Conservation (phyloP, 208 protist genomes). For the Crithidia bombi region DNA sequence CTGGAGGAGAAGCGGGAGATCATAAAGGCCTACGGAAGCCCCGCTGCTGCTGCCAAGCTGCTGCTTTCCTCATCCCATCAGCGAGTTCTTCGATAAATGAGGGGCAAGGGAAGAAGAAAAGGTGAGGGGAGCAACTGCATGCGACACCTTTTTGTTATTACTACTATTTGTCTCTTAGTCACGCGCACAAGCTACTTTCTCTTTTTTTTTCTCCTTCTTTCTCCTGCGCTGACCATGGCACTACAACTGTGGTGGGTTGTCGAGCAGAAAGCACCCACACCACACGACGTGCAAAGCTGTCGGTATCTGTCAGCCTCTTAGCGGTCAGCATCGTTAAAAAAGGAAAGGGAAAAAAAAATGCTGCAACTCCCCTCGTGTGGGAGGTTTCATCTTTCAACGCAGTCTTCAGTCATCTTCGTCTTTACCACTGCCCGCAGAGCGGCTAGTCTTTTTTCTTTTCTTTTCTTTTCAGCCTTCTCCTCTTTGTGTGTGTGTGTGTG, state of each 20-base stretch:
- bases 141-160: not conserved
- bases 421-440: not conserved
- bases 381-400: too few relatives aligned
- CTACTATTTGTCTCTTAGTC: not conserved
- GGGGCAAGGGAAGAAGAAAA: not conserved
- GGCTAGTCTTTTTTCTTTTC: not conserved
- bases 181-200: too few relatives aligned
- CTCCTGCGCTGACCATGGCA: not conserved
- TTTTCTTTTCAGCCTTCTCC: not conserved
- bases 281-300: too few relatives aligned
- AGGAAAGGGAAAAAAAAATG: too few relatives aligned
- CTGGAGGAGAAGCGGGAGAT: not conserved
- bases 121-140: not conserved
- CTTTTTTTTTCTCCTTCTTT: not conserved
- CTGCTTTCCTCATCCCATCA: constrained; percentile 5
- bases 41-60: constrained; percentile 15
- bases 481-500: too few relatives aligned
- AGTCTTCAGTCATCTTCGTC: not conserved
- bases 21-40: not conserved
- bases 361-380: too few relatives aligned
- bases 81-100: constrained; percentile 14
- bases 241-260: too few relatives aligned
- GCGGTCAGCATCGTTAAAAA: too few relatives aligned
- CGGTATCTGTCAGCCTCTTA: too few relatives aligned
- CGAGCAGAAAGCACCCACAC: too few relatives aligned